These are phyloP conservation scores for Prunus campanulata DNA, from an alignment of 306 rosid species.

Conservation along the genomic window DNA sequence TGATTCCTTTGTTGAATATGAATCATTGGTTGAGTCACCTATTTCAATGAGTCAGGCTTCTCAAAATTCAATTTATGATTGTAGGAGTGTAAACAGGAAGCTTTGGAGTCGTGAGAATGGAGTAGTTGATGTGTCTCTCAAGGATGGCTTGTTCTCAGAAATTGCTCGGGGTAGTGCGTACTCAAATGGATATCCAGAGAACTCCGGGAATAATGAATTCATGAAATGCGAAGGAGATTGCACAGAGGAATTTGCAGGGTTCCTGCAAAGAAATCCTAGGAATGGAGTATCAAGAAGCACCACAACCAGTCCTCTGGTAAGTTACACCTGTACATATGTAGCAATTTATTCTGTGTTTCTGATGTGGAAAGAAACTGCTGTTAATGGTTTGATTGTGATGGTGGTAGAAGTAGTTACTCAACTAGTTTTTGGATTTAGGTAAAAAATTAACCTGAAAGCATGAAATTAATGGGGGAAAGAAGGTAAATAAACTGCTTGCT, in stretches of 20 bases:
- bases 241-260: conserved; percentile 56
- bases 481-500: not conserved
- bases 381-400: not conserved
- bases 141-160: conserved; percentile 69
- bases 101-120: conserved; percentile 70
- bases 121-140: conserved; percentile 76
- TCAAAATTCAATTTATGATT: conserved; percentile 30
- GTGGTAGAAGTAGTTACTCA: not conserved
- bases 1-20: conserved; percentile 62
- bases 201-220: conserved; percentile 28
- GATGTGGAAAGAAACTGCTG: not conserved
- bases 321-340: conserved; percentile 8
- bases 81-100: conserved; percentile 63
- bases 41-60: conserved; percentile 39
- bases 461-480: not conserved
- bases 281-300: conserved; percentile 57
- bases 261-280: conserved; percentile 42
- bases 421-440: not conserved
- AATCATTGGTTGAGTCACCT: conserved; percentile 61
- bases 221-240: conserved; percentile 24
- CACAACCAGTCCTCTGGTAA: conserved; percentile 71
- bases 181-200: conserved; percentile 33
- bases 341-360: not conserved
- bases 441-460: not conserved
- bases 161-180: conserved; percentile 28